Evolutionary conservation across 345 rosid species (phyloP), one percentile per base, ranked within the genome.

Genomic region (Alliaria petiolata): DNA sequence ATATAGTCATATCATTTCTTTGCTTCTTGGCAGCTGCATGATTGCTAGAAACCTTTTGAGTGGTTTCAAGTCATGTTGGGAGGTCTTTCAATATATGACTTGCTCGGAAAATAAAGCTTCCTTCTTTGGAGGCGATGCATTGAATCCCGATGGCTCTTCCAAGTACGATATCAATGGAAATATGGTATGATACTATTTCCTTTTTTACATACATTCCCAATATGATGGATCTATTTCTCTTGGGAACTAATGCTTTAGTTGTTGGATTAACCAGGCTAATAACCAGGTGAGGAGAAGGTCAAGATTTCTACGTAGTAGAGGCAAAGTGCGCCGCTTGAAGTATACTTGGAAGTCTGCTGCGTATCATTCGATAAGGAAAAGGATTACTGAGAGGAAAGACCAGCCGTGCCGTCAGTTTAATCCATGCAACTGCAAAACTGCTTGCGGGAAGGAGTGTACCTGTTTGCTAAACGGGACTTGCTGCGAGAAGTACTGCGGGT

Each of bases 401-500:
- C 99, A 92, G 81, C 99, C 99, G 4, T 95, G 99, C 69, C 89
- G 98, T 52, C 99, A 95, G 67, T 95, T 89, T 81, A 95, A 95
- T 83, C 99, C 99, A 46, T 95, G 99, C 63, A 82, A 81, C 77
- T 95, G 99, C 81, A 83, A 84, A 87, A 84, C 87, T 65, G 90
- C 96, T 78, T 95, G 99, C 42, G 92, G 96, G 60, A 95, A 95
- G 84, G 92, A 92, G 72, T 95, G 99, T 70, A 30, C 93, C 22
- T 95, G 99, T 80, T 87, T 87, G 77, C 74, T 84, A 62, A 92
- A 88, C 57, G 98, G 99, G 69, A 95, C 99, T 26, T 95, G 99
- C 87, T 95, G 99, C 64, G 99, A 95, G 82, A 95, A 95, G 84
- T 95, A 95, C 64, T 95, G 99, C 79, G 97, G 98, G 99, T 95